Percentiles rank a stretch among this genome's conserved stretches.
Conservation (phyloP, 768 basidiomycete species). For the Nidularia sp. region DNA sequence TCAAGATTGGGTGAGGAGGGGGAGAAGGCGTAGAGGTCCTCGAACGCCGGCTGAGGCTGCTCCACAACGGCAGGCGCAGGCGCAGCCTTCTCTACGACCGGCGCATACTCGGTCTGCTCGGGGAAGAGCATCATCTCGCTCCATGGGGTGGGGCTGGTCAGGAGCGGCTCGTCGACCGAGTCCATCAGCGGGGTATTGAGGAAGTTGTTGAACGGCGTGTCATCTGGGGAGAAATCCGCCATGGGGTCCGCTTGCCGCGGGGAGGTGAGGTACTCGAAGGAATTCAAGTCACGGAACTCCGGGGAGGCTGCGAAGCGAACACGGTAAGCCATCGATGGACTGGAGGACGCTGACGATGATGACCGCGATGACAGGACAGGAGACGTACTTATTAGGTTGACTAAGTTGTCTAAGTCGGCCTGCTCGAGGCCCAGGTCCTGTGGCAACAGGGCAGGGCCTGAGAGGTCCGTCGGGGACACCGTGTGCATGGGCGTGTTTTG, state of each 20-base stretch:
- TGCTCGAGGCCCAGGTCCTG: conserved; percentile 15
- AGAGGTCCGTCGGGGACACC: conserved; percentile 12
- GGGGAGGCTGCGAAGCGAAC: conserved; percentile 8
- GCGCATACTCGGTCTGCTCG: conserved; percentile 4
- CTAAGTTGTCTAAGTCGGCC: conserved; percentile 11
- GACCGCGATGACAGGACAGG: neutral
- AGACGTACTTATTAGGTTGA: conserved; percentile 13
- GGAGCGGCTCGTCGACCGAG: conserved; percentile 13
- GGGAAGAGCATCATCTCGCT: neutral
- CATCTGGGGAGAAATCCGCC: conserved; percentile 24
- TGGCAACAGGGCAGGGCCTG: conserved; percentile 7
- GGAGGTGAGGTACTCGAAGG: conserved; percentile 24
- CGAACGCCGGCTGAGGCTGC: conserved; percentile 9
- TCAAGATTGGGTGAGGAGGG: conserved; percentile 22
- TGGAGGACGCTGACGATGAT: conserved; percentile 4
- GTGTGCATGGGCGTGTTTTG: conserved; percentile 19
- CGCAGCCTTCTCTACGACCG: too few species aligned
- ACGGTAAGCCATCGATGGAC: conserved; percentile 12
- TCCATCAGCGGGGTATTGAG: conserved; percentile 31
- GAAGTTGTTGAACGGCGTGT: conserved; percentile 31
- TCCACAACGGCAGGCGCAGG: neutral
- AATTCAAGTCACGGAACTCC: conserved; percentile 12
- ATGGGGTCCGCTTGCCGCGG: conserved; percentile 4
- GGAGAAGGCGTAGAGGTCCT: conserved; percentile 40
- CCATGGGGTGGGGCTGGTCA: conserved; percentile 9